Percentiles rank a stretch among this genome's conserved stretches.
These are phyloP conservation scores for Rhizomucor pusillus DNA, from an alignment of 371 early-diverging fungal genomes.

Conservation along the genomic window DNA sequence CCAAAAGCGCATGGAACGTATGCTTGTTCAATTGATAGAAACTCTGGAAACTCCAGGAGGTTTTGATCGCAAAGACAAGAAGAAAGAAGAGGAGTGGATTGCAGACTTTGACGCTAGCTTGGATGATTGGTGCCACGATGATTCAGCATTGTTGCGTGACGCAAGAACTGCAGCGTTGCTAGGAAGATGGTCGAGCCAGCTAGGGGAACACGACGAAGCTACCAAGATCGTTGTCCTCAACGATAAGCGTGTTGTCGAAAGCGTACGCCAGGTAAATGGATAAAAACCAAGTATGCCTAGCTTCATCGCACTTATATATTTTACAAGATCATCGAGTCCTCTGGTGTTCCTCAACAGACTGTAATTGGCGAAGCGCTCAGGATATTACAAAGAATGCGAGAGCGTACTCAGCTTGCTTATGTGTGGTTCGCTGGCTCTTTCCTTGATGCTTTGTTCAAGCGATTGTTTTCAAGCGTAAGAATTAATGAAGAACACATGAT, in stretches of 20 bases:
- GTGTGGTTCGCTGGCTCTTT: conserved; percentile 52
- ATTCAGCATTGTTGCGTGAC: conserved; percentile 36
- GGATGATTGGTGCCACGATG: conserved; percentile 57
- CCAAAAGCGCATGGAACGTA: conserved; percentile 41
- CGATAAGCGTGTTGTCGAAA: conserved; percentile 38
- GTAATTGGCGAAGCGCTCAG: conserved; percentile 48
- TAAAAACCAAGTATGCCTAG: too few relatives aligned
- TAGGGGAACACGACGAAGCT: conserved; percentile 44
- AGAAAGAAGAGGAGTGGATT: conserved; percentile 46
- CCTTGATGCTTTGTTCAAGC: conserved; percentile 37
- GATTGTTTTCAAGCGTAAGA: conserved; percentile 35
- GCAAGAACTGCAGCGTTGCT: conserved; percentile 25
- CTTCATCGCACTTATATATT: neutral
- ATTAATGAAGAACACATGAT: conserved; percentile 27
- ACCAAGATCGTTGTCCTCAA: conserved; percentile 42
- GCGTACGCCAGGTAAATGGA: conserved; percentile 37
- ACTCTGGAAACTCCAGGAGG: conserved; percentile 37
- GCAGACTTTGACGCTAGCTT: conserved; percentile 49
- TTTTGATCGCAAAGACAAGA: conserved; percentile 28
- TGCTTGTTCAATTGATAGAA: conserved; percentile 30
- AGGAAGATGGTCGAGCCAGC: conserved; percentile 36
- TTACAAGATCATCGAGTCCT: conserved; percentile 36
- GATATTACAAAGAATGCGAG: conserved; percentile 43
- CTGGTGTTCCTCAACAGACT: conserved; percentile 47
- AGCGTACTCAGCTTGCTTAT: conserved; percentile 46